Evolutionary conservation across 495 filamentous ascomycete species (phyloP), one percentile per base, ranked within the genome.

Genomic region (Penicillium cataractarum): DNA sequence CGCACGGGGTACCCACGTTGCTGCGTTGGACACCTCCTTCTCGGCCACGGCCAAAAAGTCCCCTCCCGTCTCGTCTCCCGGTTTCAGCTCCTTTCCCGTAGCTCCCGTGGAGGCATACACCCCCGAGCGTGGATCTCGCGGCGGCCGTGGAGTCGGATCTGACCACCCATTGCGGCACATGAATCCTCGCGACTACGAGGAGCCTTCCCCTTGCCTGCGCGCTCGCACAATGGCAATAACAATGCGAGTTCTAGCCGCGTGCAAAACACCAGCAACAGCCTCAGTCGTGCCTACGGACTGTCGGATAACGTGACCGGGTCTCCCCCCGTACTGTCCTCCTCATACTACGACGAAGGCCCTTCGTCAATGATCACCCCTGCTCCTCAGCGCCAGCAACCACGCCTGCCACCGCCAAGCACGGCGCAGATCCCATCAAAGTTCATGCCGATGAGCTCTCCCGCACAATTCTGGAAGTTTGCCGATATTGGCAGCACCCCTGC

Each of bases 401-500:
- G 85, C 44, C 86, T 97, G 31, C 92, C 91, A 2, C 92, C 93
- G 21, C 95, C 95, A 0, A 94, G 89, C 68, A 97, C 95, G 0
- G 87, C 89, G 6, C 92, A 95, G 67, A 83, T 93, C 44, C 96
- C 96, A 3, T 96, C 92, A 67, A 92, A 94, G 71, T 95, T 93
- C 76, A 93, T 97, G 87, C 91, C 93, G 19, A 93, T 94, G 71
- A 94, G 90, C 71, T 96, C 91, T 22, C 95, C 95, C 0, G 95
- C 96, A n/a, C 92, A 94, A 21, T 98, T 97, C 78, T 98, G 94
- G 94, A 96, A 92, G 69, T 95, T 90, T 70, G 87, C 77, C 33
- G 73, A 78, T 62, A 77, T 79, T 84, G 86, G 89, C 12, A 92
- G 87, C 75, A 97, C 93, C 1, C 93, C 93, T 39, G 86, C 90